Conservation (phyloP, 192 early-diverging fungal genomes). For the Backusella westeae region DNA sequence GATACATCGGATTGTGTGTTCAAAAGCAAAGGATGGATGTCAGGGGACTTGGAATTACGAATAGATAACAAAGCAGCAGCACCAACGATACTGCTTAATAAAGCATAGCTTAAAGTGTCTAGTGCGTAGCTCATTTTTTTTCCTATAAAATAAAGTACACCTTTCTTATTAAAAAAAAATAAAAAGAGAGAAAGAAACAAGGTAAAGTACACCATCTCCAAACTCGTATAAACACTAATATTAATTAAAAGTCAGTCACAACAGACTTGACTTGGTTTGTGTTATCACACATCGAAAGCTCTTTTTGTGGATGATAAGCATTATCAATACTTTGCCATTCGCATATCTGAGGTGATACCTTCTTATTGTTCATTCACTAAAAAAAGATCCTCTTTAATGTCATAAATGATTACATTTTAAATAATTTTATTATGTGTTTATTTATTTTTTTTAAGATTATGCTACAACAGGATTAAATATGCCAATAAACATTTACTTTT, state of each 20-base stretch:
- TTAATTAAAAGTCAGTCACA: neutral
- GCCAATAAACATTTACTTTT: conserved; percentile 1
- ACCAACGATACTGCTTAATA: conserved; percentile 39
- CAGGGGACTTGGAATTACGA: conserved; percentile 41
- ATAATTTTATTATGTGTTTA: neutral
- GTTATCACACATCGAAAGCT: too few relatives aligned
- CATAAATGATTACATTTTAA: neutral
- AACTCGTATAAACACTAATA: neutral
- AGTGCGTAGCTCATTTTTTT: conserved; percentile 36
- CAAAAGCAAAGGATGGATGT: conserved; percentile 60
- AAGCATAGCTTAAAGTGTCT: conserved; percentile 46
- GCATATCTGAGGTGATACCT: too few relatives aligned
- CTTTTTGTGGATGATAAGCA: too few relatives aligned
- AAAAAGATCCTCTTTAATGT: too few relatives aligned
- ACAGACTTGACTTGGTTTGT: too few relatives aligned
- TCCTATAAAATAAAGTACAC: neutral
- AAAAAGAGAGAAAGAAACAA: neutral
- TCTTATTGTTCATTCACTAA: too few relatives aligned
- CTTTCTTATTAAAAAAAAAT: neutral
- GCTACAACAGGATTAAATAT: conserved; percentile 1
- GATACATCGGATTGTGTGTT: conserved; percentile 50
- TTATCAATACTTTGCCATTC: too few relatives aligned
- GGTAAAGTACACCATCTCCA: neutral
- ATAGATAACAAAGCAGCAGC: conserved; percentile 39
- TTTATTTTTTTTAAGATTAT: neutral